A percentile compares a stretch with the other conserved stretches of the same genome.
Conservation (phyloP, 2,329 filamentous ascomycete genomes). For the Alternaria solani region DNA sequence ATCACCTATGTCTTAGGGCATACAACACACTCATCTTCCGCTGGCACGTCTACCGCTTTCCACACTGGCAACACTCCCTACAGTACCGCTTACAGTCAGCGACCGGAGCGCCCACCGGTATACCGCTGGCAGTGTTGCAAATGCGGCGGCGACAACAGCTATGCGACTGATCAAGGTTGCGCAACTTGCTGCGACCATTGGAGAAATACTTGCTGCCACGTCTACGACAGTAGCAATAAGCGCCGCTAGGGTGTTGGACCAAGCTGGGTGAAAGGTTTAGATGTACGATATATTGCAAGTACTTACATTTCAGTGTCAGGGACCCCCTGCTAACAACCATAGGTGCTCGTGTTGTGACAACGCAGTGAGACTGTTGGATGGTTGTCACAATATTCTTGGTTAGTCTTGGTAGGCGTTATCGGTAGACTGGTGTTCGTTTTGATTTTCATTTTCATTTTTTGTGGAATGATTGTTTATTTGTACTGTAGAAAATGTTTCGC, state of each 20-base stretch:
- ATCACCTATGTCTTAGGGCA: not conserved
- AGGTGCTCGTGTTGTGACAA: not conserved
- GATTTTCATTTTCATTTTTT: not conserved
- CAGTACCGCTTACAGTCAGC: not conserved
- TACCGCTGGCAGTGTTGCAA: conserved; percentile 9
- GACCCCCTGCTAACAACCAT: not conserved
- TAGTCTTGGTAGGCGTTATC: not conserved
- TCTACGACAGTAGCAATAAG: not conserved
- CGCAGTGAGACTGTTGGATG: not conserved
- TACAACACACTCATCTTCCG: not conserved
- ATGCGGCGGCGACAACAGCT: conserved; percentile 4
- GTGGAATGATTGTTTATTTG: not conserved
- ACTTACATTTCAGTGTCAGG: not conserved
- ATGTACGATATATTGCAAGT: not conserved
- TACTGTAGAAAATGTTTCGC: too few relatives aligned
- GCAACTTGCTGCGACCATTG: conserved; percentile 1
- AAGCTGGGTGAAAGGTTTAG: not conserved
- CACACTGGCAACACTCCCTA: not conserved
- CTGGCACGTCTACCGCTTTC: not conserved
- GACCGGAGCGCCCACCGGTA: not conserved
- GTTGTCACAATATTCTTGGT: not conserved
- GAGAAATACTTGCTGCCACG: not conserved
- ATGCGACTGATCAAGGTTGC: not conserved
- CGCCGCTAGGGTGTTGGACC: not conserved
- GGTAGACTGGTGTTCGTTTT: not conserved